These are phyloP conservation scores for Didymella pinodella DNA, from an alignment of 2,329 filamentous ascomycete genomes.

Conservation along the genomic window DNA sequence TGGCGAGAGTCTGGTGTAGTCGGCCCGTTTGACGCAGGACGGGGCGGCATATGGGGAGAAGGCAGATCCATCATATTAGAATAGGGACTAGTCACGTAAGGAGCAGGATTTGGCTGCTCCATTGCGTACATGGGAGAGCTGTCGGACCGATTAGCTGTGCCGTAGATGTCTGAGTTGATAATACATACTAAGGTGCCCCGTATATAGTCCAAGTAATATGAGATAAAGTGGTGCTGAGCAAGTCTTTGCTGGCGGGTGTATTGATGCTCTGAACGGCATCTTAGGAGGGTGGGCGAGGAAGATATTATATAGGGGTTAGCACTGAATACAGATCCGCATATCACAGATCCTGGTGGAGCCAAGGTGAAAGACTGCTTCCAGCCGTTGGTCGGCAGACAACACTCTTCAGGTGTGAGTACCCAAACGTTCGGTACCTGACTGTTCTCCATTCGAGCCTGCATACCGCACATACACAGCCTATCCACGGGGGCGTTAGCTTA, in stretches of 20 bases:
- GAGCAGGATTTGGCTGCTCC: conserved; percentile 20
- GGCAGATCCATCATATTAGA: conserved; percentile 17
- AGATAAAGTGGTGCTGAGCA: background rate
- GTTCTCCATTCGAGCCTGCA: conserved; percentile 21
- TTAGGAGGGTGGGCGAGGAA: background rate
- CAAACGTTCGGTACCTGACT: conserved; percentile 30
- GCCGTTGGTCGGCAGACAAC: conserved; percentile 22
- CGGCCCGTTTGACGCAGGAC: conserved; percentile 6
- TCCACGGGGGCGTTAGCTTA: conserved; percentile 19
- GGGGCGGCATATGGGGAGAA: conserved; percentile 6
- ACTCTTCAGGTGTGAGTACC: conserved; percentile 12
- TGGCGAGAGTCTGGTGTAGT: conserved; percentile 10
- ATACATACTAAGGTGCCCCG: conserved; percentile 7
- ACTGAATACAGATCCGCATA: conserved; percentile 6
- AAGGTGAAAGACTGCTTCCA: conserved; percentile 22
- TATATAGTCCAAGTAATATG: background rate
- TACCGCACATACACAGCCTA: conserved; percentile 24
- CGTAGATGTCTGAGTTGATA: background rate
- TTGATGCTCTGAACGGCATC: conserved; percentile 3
- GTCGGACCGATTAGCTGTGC: conserved; percentile 14
- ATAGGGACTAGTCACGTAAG: conserved; percentile 23
- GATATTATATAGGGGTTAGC: conserved; percentile 22
- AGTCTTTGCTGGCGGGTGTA: background rate
- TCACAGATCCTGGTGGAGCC: conserved; percentile 13
- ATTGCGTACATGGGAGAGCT: conserved; percentile 14